phyloP scores from a whole-genome alignment of 1,284 basidiomycete species.

The Cystobasidiaceae sp. region DNA sequence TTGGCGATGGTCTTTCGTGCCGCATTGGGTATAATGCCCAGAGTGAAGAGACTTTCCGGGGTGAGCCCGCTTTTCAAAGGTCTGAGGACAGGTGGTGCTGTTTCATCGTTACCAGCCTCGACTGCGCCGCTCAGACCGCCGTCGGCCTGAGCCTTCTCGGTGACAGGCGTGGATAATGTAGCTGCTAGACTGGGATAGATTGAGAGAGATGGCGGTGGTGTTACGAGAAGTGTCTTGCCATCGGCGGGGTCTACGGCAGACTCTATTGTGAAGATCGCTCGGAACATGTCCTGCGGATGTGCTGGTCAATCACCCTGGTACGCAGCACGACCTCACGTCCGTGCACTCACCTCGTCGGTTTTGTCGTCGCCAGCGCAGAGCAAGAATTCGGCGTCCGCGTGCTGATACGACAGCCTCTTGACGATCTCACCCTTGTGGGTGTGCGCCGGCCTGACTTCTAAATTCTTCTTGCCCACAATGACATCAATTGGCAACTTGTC shows the following conservation, averaged over 20 bases:
- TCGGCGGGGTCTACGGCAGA: not conserved
- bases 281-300: slow-evolving; percentile 81
- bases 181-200: slow-evolving; percentile 48
- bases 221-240: slow-evolving; percentile 14
- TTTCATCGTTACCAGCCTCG: slow-evolving; percentile 36
- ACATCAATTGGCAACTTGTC: slow-evolving; percentile 47
- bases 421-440: slow-evolving; percentile 97
- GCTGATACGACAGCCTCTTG: slow-evolving; percentile 81
- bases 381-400: slow-evolving; percentile 89
- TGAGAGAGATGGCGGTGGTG: slow-evolving; percentile 44
- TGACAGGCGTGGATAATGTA: slow-evolving; percentile 47
- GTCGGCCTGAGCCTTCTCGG: slow-evolving; percentile 54
- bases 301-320: not conserved
- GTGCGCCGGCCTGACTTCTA: slow-evolving; percentile 86
- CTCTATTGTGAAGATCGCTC: slow-evolving; percentile 58
- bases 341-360: slow-evolving; percentile 52
- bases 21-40: slow-evolving; percentile 72
- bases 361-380: slow-evolving; percentile 99
- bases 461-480: slow-evolving; percentile 45
- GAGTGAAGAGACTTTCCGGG: slow-evolving; percentile 73
- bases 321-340: not conserved
- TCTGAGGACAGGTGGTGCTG: slow-evolving; percentile 35
- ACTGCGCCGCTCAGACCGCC: slow-evolving; percentile 50
- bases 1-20: slow-evolving; percentile 79
- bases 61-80: slow-evolving; percentile 50